Base-by-base conservation (phyloP, 2,329 filamentous ascomycete species). In the Mollisia scopiformis region DNA sequence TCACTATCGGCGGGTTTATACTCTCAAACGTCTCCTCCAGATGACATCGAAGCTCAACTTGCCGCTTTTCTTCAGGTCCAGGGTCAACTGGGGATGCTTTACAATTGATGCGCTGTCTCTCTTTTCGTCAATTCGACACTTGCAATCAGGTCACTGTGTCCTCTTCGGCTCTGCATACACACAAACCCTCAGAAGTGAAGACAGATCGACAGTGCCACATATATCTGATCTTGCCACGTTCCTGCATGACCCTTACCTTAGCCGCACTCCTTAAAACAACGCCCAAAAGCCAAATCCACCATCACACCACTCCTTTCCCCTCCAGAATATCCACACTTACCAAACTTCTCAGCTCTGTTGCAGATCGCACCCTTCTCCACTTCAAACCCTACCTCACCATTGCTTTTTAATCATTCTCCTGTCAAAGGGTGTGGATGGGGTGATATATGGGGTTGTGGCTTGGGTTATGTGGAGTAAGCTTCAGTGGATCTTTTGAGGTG, bases 31-130 rank as follows among this genome's bases (percentile, higher is more conserved):
- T 28, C 47, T 21, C 55, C 55, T 31, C 30, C 31, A 19, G 55
- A 57, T 8, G 47, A 50, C 19, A 50, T 57, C n/a, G 55, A 57
- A 19, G 55, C 55, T 19, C 41, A 57, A 43, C 55, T 57, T 19
- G 35, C 46, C 7, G 55, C 55, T 51, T 57, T 57, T 31, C 47
- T 57, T 19, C 55, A 51, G 47, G 55, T 47, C 4, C 43, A 47
- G n/a, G 43, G 43, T 27, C 43, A 47, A 47, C 14, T 47, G 11
- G 43, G 43, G 6, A 47, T 47, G 43, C 23, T 47, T 27, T 47
- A 47, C 43, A 23, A 47, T 27, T 47, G 28, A 23, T 13, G 14
- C 13, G 13, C n/a, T 19, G 2, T 43, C 13, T 43, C n/a, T 19
- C 39, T 19, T 10, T 19, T 4, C 33, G 4, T 21, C 16, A 43